A percentile compares a stretch with the other conserved stretches of the same genome.
phyloP scores from a whole-genome alignment of 202 grass and related monocot species.

The Panicum virgatum region DNA sequence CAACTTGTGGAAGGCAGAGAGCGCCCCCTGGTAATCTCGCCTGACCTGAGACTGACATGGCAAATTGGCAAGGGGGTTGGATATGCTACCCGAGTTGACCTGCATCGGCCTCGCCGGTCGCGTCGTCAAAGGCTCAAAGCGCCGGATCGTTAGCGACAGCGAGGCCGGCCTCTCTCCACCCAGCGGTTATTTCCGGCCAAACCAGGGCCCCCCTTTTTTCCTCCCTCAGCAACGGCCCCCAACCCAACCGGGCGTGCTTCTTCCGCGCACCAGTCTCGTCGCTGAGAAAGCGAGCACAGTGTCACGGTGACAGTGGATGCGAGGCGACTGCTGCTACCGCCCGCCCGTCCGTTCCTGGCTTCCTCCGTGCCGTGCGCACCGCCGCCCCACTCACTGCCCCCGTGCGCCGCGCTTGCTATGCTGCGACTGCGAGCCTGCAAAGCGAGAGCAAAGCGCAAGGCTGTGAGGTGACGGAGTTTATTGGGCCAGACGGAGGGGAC shows the following conservation, averaged over 20 bases:
- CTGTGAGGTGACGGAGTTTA: neutral
- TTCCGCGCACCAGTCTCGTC: neutral
- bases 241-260: neutral
- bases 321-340: neutral
- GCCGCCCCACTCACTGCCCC: neutral
- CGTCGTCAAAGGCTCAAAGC: slow-evolving; percentile 24
- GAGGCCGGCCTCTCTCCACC: slow-evolving; percentile 7
- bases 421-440: neutral
- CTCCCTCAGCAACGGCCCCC: neutral
- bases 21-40: slow-evolving; percentile 4
- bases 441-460: neutral
- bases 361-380: neutral
- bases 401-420: neutral
- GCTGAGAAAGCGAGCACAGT: neutral
- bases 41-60: slow-evolving; percentile 46
- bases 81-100: slow-evolving; percentile 9
- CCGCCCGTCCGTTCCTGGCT: neutral
- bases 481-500: neutral
- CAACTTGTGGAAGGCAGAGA: neutral
- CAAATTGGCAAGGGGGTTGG: neutral
- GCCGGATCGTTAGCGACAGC: slow-evolving; percentile 34
- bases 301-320: neutral
- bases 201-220: neutral
- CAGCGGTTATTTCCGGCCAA: neutral
- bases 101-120: neutral